Evolutionary conservation across 495 filamentous ascomycete genomes (phyloP).

Genomic region (Chaetomium fimeti): DNA sequence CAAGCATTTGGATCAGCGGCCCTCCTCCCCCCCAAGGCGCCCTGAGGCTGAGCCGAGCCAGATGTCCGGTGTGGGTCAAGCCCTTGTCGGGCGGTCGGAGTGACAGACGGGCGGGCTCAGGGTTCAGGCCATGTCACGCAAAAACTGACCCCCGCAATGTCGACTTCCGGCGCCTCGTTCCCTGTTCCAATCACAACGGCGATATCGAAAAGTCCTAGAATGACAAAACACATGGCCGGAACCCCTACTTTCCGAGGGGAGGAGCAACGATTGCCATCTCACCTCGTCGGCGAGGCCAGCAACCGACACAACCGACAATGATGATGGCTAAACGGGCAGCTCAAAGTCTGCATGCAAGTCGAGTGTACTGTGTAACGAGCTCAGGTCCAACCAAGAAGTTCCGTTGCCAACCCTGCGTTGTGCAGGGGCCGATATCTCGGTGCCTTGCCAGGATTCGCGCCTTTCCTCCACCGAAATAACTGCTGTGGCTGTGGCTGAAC

Average conservation of each 20-base stretch:
- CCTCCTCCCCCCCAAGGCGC: background rate
- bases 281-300: too few relatives aligned
- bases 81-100: background rate
- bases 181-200: background rate
- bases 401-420: background rate
- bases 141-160: background rate
- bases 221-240: background rate
- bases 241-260: too few relatives aligned
- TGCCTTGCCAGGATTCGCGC: background rate
- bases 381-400: too few relatives aligned
- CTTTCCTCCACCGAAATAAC: background rate
- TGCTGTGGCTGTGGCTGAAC: background rate
- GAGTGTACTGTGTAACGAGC: too few relatives aligned
- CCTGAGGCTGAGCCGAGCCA: constrained; percentile 11
- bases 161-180: background rate
- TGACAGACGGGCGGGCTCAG: background rate
- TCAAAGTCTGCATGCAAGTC: too few relatives aligned
- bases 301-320: too few relatives aligned
- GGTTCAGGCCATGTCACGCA: background rate
- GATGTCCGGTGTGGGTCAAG: background rate
- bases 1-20: constrained; percentile 1
- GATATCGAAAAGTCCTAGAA: background rate
- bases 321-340: too few relatives aligned
- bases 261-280: too few relatives aligned
- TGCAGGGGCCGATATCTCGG: background rate